Evolutionary conservation across 2,329 filamentous ascomycete genomes (phyloP), one percentile per base, ranked within the genome.

Genomic region (Alternaria consortialis): DNA sequence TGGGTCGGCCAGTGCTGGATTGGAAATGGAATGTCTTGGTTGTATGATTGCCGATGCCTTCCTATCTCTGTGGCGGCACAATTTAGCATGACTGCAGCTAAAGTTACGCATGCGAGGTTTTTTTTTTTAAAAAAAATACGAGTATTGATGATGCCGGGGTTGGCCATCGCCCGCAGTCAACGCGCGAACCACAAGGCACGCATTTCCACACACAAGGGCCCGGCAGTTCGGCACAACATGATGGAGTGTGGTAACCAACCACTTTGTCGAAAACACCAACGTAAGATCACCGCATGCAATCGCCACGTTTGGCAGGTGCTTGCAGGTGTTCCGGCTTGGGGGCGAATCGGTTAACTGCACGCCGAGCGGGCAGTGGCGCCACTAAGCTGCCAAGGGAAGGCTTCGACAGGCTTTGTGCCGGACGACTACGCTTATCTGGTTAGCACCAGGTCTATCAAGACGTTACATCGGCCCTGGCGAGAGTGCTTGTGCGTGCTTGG

Each of bases 391-490:
- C 69, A 72, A 73, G 69, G 47, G 55, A 69, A 73, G 56, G 68
- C 68, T 70, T 71, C 53, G 62, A 48, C 56, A 62, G 56, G 66
- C 69, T 71, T 72, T 61, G 65, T 46, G 27, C 53, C 68, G 69
- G 66, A 63, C 20, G 29, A 63, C 46, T 54, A 52, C 29, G 20
- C 53, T 15, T 3, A 62, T 66, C 4, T 17, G 62, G 66, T 53
- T 69, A 65, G 53, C 13, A 40, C 8, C 32, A 34, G 46, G 52
- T 32, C 61, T 67, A 72, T 71, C 68, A 72, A 70, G 62, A 73
- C 64, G 73, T 75, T 74, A 74, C 71, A 75, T 75, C 69, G 71
- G 64, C 39, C 62, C 42, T 67, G 48, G 66, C 63, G 44, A 58
- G 54, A 59, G 60, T 69, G 70, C 70, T 73, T 72, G 66, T 66